Evolutionary conservation across 1,139 yeast genomes (phyloP), one percentile per base, ranked within the genome.

Genomic region (Arxiozyma slooffiae): DNA sequence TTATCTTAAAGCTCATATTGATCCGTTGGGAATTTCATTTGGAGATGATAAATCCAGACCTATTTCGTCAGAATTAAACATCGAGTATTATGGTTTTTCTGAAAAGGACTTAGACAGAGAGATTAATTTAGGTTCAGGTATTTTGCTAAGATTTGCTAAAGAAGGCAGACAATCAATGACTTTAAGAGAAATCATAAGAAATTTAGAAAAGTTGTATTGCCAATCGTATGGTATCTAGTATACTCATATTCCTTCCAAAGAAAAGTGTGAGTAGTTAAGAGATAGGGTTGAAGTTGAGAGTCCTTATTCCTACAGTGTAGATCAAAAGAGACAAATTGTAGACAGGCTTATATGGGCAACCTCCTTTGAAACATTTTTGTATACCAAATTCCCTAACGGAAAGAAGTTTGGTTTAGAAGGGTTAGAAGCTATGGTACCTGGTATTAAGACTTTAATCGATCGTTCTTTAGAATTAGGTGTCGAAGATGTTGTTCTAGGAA

Each of bases 321-420:
- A 92, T 68, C 89, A 90, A 74, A 92, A 92, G 77, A 82, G 96
- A 74, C 96, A 94, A 71, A 92, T 92, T 62, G 78, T 94, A 66
- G 99, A 92, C 71, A 84, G 99, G 70, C 75, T 92, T 67, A 88
- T 92, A 70, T 94, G 99, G 98, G 80, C 97, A 47, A 83, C 96
- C 55, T 83, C 90, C 50, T 92, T 92, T 64, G 99, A 92, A 76
- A 73, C 85, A 52, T 92, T 94, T 79, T 75, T 92, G 66, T 80
- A 96, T 48, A 82, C 96, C 53, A 92, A 92, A 73, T 94, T 89
- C 78, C 98, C 99, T 58, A 92, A 89, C 72, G 99, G 92, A 70
- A 92, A 92, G 77, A 85, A 98, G 74, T 92, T 92, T 67, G 98
- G 98, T 71, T 78, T 92, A 56, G 99, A 92, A 76, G 99, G 99